Evolutionary conservation across 2,329 filamentous ascomycete species (phyloP), one percentile per base, ranked within the genome.

Genomic region (Calonectria hawksworthii): DNA sequence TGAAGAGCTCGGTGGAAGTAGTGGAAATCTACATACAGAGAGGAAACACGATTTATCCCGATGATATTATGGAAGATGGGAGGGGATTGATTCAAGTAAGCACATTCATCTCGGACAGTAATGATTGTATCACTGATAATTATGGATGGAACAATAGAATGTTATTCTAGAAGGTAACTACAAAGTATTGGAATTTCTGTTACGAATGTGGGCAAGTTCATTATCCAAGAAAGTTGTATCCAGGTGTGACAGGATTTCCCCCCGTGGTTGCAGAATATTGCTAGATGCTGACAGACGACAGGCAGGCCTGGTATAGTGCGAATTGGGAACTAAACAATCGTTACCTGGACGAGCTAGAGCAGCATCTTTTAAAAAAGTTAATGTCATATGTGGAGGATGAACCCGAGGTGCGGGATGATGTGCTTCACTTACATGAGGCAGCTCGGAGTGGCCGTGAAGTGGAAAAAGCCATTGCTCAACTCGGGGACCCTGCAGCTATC

Each of bases 81-180:
- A 18, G 4, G 1, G 14, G 16, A 0, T 6, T 61, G 38, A 28
- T 61, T 1, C 3, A 3, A 1, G 56, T 63, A 21, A 30, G 56
- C 5, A 28, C 13, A 28, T 2, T 5, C 4, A 10, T 16, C 14
- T n/a, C 7, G 18, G 3, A 2, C 7, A 23, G 44, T 4, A 4
- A 0, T 11, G 4, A 16, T 13, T 32, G 26, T 14, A 8, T 26
- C 0, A 7, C 10, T 34, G 13, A 21, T 36, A 32, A 26, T 26
- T 2, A 26, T 5, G 14, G 9, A 28, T 10, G 56, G 16, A 10
- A 41, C 18, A 10, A 41, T 7, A 63, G 56, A 0, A 41, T 1
- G 5, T 61, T 10, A 21, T 63, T 13, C 0, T 21, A 5, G 0
- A 0, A 2, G 1, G 14, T 1, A 21, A 21, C 0, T 41, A 41